A percentile compares a stretch with the other conserved stretches of the same genome.
These are phyloP conservation scores for Apiospora kogelbergensis DNA, from an alignment of 2,329 filamentous ascomycete species.

Conservation along the genomic window DNA sequence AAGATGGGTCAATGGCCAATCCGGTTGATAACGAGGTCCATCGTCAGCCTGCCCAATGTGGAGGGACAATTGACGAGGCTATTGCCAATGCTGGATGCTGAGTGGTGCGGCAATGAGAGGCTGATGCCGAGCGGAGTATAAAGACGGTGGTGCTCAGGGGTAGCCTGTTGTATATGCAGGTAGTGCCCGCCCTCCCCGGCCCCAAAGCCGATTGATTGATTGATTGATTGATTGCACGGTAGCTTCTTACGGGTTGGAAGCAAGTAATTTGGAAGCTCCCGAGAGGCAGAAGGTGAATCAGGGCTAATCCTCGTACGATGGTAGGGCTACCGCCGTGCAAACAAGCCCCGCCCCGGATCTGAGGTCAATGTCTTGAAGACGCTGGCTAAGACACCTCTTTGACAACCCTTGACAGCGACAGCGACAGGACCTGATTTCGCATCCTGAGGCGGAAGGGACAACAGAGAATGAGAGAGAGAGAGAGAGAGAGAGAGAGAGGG, in stretches of 20 bases:
- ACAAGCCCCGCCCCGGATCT: background rate
- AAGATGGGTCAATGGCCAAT: background rate
- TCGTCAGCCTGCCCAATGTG: background rate
- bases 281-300: background rate
- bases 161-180: background rate
- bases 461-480: too few species aligned
- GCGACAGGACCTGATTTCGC: background rate
- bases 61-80: background rate
- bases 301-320: background rate
- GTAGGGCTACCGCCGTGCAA: background rate
- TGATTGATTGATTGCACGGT: background rate
- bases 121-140: background rate
- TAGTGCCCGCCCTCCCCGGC: background rate
- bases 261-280: background rate
- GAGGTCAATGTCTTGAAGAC: background rate
- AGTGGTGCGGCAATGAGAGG: background rate
- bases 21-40: background rate
- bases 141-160: background rate
- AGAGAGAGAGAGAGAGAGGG: background rate
- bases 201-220: background rate
- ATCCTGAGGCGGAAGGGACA: background rate
- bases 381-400: background rate
- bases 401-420: background rate
- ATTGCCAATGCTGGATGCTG: background rate
- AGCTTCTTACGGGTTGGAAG: background rate